Evolutionary conservation across 768 basidiomycete genomes (phyloP).

Genomic region (Sporobolomyces phaffii): DNA sequence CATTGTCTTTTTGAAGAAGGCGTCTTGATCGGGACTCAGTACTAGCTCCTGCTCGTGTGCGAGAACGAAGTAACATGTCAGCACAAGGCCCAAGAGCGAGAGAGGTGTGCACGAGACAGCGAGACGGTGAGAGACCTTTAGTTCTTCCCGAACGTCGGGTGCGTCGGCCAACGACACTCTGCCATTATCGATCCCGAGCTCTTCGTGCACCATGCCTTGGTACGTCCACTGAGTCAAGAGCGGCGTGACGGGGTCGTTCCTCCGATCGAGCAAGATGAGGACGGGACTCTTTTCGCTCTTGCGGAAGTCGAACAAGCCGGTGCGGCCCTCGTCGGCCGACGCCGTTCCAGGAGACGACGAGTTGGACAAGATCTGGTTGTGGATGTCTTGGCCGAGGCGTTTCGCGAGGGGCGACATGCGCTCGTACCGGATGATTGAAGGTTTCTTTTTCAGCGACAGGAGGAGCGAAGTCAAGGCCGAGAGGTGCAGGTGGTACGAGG

Average conservation of each 20-base stretch:
- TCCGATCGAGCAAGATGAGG: slow-evolving; percentile 82
- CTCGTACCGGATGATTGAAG: slow-evolving; percentile 88
- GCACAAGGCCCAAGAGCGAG: background rate
- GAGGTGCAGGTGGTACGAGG: slow-evolving; percentile 61
- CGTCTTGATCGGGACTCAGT: slow-evolving; percentile 79
- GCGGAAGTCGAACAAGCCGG: slow-evolving; percentile 83
- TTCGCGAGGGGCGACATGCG: slow-evolving; percentile 86
- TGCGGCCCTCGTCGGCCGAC: background rate
- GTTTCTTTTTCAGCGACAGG: slow-evolving; percentile 92
- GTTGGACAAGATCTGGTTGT: slow-evolving; percentile 61
- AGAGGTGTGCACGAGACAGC: background rate
- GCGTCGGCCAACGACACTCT: slow-evolving; percentile 76
- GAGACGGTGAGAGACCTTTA: slow-evolving; percentile 56
- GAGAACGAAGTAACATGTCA: background rate
- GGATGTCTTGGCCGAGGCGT: slow-evolving; percentile 76
- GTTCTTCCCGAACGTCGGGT: slow-evolving; percentile 77
- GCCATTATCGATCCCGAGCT: slow-evolving; percentile 87
- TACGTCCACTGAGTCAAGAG: slow-evolving; percentile 97
- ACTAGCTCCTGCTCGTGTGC: slow-evolving; percentile 98
- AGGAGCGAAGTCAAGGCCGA: slow-evolving; percentile 78
- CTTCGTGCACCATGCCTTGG: slow-evolving; percentile 98
- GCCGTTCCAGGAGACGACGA: background rate
- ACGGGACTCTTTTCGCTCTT: slow-evolving; percentile 80
- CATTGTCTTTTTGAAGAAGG: slow-evolving; percentile 86
- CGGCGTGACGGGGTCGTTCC: slow-evolving; percentile 96